These are phyloP conservation scores for Suillus hirtellus DNA, from an alignment of 768 basidiomycete genomes.

Conservation along the genomic window DNA sequence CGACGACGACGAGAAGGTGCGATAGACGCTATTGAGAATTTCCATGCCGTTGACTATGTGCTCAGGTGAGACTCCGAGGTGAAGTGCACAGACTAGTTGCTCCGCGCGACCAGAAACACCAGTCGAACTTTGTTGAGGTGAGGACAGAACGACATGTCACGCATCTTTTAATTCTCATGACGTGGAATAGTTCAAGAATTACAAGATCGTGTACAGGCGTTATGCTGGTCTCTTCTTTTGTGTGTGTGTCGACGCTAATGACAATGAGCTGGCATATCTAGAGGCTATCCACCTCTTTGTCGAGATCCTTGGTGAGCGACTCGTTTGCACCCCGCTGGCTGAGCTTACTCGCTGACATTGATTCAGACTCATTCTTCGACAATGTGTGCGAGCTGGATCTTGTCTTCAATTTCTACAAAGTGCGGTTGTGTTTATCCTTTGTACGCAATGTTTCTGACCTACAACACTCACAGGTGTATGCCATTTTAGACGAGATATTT, in stretches of 20 bases:
- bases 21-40: conserved; percentile 10
- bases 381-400: conserved; percentile 98
- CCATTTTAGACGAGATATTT: conserved; percentile 97
- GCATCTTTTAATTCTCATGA: conserved; percentile 10
- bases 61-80: conserved; percentile 86
- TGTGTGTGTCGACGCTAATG: conserved; percentile 95
- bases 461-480: conserved; percentile 71
- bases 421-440: conserved; percentile 25
- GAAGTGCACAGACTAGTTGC: conserved; percentile 97
- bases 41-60: background rate
- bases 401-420: conserved; percentile 99
- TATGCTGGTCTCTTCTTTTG: conserved; percentile 99
- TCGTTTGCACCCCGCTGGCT: background rate
- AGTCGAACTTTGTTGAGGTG: conserved; percentile 99
- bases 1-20: conserved; percentile 97
- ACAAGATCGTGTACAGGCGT: conserved; percentile 95
- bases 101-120: conserved; percentile 97
- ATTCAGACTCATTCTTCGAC: conserved; percentile 92
- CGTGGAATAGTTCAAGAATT: conserved; percentile 81
- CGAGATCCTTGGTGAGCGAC: conserved; percentile 82
- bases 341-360: background rate
- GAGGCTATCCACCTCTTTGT: conserved; percentile 99
- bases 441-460: background rate
- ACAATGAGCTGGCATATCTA: conserved; percentile 96
- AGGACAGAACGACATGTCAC: background rate